These are phyloP conservation scores for Leucoagaricus sp. DNA, from an alignment of 1,284 basidiomycete species.

Conservation along the genomic window DNA sequence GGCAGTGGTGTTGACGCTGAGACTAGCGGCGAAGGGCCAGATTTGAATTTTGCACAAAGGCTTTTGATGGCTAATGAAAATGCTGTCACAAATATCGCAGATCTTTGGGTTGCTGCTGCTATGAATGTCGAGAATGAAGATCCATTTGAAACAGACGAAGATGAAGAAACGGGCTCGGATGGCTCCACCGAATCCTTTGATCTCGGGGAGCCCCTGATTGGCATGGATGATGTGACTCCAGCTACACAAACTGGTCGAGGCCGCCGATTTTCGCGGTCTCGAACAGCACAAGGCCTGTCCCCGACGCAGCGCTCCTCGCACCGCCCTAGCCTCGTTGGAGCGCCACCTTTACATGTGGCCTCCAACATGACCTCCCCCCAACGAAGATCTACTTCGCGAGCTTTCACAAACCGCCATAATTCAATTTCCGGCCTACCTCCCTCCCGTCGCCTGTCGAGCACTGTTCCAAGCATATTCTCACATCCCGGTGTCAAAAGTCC, in stretches of 20 bases:
- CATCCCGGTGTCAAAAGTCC: constrained; percentile 79
- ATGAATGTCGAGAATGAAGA: constrained; percentile 88
- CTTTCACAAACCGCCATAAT: constrained; percentile 34
- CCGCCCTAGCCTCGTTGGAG: constrained; percentile 25
- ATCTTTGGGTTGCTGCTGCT: constrained; percentile 92
- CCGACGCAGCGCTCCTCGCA: constrained; percentile 24
- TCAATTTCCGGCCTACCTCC: constrained; percentile 35
- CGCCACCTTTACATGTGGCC: constrained; percentile 19
- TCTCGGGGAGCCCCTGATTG: constrained; percentile 31
- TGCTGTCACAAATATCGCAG: constrained; percentile 85
- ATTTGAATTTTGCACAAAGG: constrained; percentile 86
- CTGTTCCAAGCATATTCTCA: constrained; percentile 74
- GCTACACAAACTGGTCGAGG: constrained; percentile 21
- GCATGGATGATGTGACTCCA: constrained; percentile 19
- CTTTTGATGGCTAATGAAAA: constrained; percentile 92
- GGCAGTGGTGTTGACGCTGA: constrained; percentile 49
- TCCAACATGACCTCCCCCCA: constrained; percentile 10
- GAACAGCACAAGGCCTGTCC: constrained; percentile 12
- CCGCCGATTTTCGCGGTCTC: constrained; percentile 22
- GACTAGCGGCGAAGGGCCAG: constrained; percentile 41
- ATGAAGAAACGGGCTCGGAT: constrained; percentile 42
- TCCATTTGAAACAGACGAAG: constrained; percentile 61
- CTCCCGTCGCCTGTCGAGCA: constrained; percentile 53
- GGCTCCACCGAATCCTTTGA: constrained; percentile 29
- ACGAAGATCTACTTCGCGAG: constrained; percentile 13